Conservation (phyloP, 2,329 filamentous ascomycete genomes). For the Hypoxylon sp. region DNA sequence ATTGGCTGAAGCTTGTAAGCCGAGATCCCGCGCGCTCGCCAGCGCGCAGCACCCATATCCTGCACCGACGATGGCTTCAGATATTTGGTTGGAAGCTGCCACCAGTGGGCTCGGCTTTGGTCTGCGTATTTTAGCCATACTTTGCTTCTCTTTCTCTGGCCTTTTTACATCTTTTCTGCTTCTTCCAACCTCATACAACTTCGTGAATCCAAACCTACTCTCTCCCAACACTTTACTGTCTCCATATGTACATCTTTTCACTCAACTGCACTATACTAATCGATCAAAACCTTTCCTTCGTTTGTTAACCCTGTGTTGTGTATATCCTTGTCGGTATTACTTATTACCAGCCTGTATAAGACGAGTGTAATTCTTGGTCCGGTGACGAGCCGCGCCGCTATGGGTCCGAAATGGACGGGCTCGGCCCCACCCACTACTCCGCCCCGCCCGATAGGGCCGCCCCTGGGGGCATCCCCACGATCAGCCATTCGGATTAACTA, state of each 20-base stretch:
- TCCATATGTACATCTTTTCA: background rate
- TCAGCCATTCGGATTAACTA: constrained; percentile 14
- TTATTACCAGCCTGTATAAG: too few relatives aligned
- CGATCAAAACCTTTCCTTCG: background rate
- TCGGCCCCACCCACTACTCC: background rate
- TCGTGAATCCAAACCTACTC: background rate
- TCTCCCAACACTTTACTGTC: background rate
- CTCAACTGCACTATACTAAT: background rate
- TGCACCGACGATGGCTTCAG: constrained; percentile 20
- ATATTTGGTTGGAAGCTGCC: too few relatives aligned
- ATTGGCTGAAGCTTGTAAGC: constrained; percentile 35
- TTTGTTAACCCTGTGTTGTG: background rate
- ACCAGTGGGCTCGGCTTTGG: background rate
- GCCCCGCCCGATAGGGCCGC: background rate
- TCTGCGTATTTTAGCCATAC: background rate
- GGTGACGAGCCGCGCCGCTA: background rate
- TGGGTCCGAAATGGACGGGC: constrained; percentile 5
- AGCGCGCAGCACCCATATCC: constrained; percentile 3
- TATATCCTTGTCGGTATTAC: background rate
- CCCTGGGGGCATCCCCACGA: background rate
- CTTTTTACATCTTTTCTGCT: background rate
- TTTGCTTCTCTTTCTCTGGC: background rate
- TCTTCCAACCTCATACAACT: background rate
- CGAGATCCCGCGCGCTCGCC: background rate
- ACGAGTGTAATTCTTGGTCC: background rate